Percentiles rank a stretch among this genome's conserved stretches.
Conservation (phyloP, 495 filamentous ascomycete genomes). For the Tuber microsphaerosporum region DNA sequence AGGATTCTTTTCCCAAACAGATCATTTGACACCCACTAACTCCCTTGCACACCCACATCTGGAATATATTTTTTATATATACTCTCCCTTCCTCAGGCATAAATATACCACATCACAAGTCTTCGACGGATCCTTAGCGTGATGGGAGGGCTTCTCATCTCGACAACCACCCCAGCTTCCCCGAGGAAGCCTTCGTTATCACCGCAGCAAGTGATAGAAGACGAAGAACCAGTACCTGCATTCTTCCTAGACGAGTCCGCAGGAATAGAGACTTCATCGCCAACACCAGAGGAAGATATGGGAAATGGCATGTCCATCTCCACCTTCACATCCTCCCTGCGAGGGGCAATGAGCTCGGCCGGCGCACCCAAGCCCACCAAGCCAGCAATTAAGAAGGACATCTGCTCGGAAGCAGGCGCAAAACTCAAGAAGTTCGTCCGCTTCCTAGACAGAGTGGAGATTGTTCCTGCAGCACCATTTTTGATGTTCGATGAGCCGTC, state of each 20-base stretch:
- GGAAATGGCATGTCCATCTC: slow-evolving; percentile 26
- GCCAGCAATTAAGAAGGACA: slow-evolving; percentile 20
- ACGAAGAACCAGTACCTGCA: slow-evolving; percentile 32
- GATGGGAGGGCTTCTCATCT: slow-evolving; percentile 28
- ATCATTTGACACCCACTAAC: slow-evolving; percentile 29
- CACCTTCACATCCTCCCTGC: slow-evolving; percentile 24
- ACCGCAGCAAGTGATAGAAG: slow-evolving; percentile 30
- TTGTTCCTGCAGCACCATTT: slow-evolving; percentile 30
- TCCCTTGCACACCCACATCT: background rate
- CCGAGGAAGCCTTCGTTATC: slow-evolving; percentile 31
- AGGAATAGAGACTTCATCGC: slow-evolving; percentile 31
- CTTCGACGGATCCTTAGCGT: slow-evolving; percentile 23
- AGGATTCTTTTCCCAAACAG: slow-evolving; percentile 19
- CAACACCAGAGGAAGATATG: slow-evolving; percentile 24
- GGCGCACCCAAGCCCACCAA: slow-evolving; percentile 18
- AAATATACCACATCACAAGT: slow-evolving; percentile 31
- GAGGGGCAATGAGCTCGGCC: slow-evolving; percentile 12
- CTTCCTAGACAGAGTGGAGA: slow-evolving; percentile 39
- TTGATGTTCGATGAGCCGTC: slow-evolving; percentile 9
- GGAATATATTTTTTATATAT: background rate
- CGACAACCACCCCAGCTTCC: slow-evolving; percentile 16
- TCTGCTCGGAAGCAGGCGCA: slow-evolving; percentile 14
- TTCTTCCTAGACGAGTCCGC: slow-evolving; percentile 37
- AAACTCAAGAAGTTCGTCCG: slow-evolving; percentile 40
- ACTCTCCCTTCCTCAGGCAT: slow-evolving; percentile 6